Base-by-base conservation (phyloP, 306 rosid species). In the Ochetophila trinervis region DNA sequence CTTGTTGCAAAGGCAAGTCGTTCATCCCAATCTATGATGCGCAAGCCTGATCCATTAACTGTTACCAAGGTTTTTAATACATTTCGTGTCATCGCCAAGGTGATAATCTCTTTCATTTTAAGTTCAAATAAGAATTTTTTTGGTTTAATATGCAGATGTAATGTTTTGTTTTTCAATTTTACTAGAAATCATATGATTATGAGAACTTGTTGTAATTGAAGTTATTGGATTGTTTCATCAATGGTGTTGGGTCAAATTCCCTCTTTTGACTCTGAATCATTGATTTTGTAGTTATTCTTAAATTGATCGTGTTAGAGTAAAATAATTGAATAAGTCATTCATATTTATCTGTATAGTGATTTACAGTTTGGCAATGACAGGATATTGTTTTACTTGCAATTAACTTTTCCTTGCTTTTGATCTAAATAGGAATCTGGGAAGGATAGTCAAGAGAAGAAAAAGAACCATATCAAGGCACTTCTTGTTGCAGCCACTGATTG, bases 401-500 rank as follows among this genome's bases (percentile, higher is more conserved):
- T 40, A 15, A 30, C 61, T 47, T 66, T 4, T 51, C 63, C 30
- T 52, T 51, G 47, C 36, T 59, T 42, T 62, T 64, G 61, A 83
- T 64, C 12, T 72, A 58, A 47, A 5, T 73, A 90, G 99, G 99
- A 90, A 86, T 84, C 97, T 79, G 97, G 99, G 63, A 90, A 84
- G 82, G 96, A 87, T 60, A 90, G 99, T 76, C 97, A 83, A 73
- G 94, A 93, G 79, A 93, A 86, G 85, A 86, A 93, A 84, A 93
- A 86, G 75, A 86, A 84, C 78, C 94, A 75, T 71, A 86, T 93
- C 63, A 86, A 87, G 87, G 79, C 87, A 68, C 91, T 93, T 70
- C 87, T 93, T 79, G 94, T 90, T 62, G 94, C 97, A 64, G 94
- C 99, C 72, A 84, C 97, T 56, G 97, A 87, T 68, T 84, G 91